These are phyloP conservation scores for Xylaria sp. DNA, from an alignment of 2,329 filamentous ascomycete species.

Conservation along the genomic window DNA sequence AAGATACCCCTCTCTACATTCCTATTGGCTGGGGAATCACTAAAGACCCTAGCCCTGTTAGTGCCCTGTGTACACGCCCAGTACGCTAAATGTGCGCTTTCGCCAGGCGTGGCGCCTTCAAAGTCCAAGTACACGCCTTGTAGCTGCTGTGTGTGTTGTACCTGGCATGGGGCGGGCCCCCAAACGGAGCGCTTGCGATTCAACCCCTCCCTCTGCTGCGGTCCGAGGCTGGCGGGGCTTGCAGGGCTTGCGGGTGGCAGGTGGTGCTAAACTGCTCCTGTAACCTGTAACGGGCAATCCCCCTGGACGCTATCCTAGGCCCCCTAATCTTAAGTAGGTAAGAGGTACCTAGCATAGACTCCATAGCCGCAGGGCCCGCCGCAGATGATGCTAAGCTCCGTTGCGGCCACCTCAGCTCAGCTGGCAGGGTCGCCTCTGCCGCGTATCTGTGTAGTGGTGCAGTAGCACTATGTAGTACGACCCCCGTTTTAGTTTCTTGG, in stretches of 20 bases:
- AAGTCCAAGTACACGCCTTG: neutral
- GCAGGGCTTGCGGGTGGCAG: constrained; percentile 23
- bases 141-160: no score
- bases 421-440: constrained; percentile 2
- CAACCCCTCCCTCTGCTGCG: constrained; percentile 24
- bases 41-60: no score
- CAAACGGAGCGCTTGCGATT: neutral
- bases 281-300: neutral
- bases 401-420: neutral
- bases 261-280: constrained; percentile 17
- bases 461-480: no score
- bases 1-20: no score
- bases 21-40: constrained; percentile 17
- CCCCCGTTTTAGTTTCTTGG: no score
- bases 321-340: constrained; percentile 2
- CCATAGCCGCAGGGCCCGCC: no score
- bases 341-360: neutral
- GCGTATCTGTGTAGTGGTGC: neutral
- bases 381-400: constrained; percentile 2
- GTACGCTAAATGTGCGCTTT: neutral
- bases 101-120: neutral
- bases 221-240: constrained; percentile 26
- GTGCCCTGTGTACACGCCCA: constrained; percentile 1
- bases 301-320: neutral
- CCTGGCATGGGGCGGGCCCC: neutral